These are phyloP conservation scores for Ogataea saltuana DNA, from an alignment of 805 yeast genomes.

Conservation along the genomic window DNA sequence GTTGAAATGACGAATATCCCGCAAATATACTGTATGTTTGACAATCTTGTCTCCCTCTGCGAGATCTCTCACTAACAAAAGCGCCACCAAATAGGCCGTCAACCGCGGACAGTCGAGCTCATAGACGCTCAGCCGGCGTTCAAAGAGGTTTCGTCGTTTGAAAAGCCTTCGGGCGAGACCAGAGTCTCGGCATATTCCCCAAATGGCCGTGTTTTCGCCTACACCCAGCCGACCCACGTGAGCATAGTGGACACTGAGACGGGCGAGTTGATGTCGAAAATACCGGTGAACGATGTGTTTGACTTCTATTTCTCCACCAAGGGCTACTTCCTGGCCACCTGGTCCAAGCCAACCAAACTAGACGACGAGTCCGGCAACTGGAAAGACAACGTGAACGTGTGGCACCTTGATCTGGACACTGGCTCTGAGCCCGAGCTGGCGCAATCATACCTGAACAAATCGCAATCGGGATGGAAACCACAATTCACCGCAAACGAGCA, in stretches of 20 bases:
- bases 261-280: slow-evolving; percentile 46
- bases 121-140: slow-evolving; percentile 49
- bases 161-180: slow-evolving; percentile 45
- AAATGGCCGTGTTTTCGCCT: slow-evolving; percentile 69
- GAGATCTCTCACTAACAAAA: slow-evolving; percentile 23
- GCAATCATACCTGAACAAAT: slow-evolving; percentile 68
- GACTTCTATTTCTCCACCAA: slow-evolving; percentile 88
- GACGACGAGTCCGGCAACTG: slow-evolving; percentile 71
- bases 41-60: too few species aligned
- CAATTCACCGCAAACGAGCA: slow-evolving; percentile 84
- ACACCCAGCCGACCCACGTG: slow-evolving; percentile 64
- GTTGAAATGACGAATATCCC: slow-evolving; percentile 29
- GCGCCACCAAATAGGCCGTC: slow-evolving; percentile 44
- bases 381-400: slow-evolving; percentile 77
- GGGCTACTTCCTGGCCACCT: slow-evolving; percentile 78
- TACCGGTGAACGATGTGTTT: slow-evolving; percentile 66
- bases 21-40: slow-evolving; percentile 32
- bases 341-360: slow-evolving; percentile 79
- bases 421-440: slow-evolving; percentile 12
- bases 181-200: slow-evolving; percentile 68
- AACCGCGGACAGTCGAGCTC: slow-evolving; percentile 56
- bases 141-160: slow-evolving; percentile 31
- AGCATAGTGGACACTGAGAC: slow-evolving; percentile 55
- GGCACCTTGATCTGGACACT: slow-evolving; percentile 45
- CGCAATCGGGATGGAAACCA: slow-evolving; percentile 90